These are phyloP conservation scores for Lathyrus aphaca DNA, from an alignment of 306 rosid species.

Conservation along the genomic window DNA sequence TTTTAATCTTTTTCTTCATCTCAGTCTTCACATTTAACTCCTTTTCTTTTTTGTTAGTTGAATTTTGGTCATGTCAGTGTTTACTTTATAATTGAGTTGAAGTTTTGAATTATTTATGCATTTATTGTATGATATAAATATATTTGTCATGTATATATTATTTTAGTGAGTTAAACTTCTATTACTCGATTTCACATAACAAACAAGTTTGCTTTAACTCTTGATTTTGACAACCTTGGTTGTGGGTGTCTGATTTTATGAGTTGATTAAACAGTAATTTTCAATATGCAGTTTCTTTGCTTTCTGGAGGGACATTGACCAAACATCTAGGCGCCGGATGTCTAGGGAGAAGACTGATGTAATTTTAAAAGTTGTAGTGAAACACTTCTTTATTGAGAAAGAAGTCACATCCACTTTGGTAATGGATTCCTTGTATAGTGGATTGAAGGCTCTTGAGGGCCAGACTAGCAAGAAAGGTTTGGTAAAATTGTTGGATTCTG, in stretches of 20 bases:
- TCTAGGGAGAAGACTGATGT: constrained; percentile 88
- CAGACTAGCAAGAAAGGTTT: constrained; percentile 69
- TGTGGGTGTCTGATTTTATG: constrained; percentile 24
- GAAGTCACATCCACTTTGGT: constrained; percentile 98
- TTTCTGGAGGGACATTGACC: constrained; percentile 96
- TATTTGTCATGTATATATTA: no score
- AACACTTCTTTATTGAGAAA: constrained; percentile 94
- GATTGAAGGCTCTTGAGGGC: constrained; percentile 95
- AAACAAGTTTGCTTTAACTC: neutral
- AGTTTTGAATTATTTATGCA: neutral
- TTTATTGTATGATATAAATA: neutral
- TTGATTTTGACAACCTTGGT: neutral
- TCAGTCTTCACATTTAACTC: neutral
- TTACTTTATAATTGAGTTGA: neutral
- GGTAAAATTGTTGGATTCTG: constrained; percentile 69
- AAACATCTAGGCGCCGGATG: constrained; percentile 81
- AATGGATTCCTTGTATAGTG: constrained; percentile 98
- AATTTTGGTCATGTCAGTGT: neutral
- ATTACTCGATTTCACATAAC: neutral
- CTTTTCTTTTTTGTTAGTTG: neutral
- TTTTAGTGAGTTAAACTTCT: no score
- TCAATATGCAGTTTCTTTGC: constrained; percentile 68
- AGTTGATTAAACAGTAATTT: constrained; percentile 35
- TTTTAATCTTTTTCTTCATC: neutral
- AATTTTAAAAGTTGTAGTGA: constrained; percentile 89